These are phyloP conservation scores for Cicer pinnatifidum DNA, from an alignment of 306 rosid species.

Conservation along the genomic window DNA sequence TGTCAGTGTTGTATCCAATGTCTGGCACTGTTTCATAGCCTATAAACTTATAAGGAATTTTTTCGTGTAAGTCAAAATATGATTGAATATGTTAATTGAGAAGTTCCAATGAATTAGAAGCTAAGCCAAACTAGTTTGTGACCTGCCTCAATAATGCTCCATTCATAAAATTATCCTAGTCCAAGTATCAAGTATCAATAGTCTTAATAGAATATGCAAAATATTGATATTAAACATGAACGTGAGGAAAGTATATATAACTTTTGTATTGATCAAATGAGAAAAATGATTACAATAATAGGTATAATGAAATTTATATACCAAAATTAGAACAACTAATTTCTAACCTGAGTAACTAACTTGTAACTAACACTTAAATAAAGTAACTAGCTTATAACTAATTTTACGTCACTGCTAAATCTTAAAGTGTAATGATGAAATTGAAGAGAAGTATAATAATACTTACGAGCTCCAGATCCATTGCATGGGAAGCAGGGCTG, in stretches of 20 bases:
- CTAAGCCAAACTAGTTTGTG: neutral
- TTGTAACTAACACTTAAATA: no score
- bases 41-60: neutral
- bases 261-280: no score
- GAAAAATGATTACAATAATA: no score
- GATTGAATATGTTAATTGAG: neutral
- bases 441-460: slow-evolving; percentile 12
- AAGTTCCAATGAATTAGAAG: neutral
- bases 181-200: neutral
- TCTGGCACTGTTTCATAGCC: neutral
- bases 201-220: neutral
- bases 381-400: no score
- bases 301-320: no score
- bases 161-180: slow-evolving; percentile 5
- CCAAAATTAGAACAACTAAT: no score
- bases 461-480: slow-evolving; percentile 95
- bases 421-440: neutral
- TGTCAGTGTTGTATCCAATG: no score
- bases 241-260: no score
- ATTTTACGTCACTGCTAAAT: no score
- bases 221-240: no score
- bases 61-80: neutral
- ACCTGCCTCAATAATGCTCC: neutral
- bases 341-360: no score
- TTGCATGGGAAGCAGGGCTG: slow-evolving; percentile 96